Evolutionary conservation across 2,329 filamentous ascomycete genomes (phyloP).

Genomic region (Apiospora kogelbergensis): DNA sequence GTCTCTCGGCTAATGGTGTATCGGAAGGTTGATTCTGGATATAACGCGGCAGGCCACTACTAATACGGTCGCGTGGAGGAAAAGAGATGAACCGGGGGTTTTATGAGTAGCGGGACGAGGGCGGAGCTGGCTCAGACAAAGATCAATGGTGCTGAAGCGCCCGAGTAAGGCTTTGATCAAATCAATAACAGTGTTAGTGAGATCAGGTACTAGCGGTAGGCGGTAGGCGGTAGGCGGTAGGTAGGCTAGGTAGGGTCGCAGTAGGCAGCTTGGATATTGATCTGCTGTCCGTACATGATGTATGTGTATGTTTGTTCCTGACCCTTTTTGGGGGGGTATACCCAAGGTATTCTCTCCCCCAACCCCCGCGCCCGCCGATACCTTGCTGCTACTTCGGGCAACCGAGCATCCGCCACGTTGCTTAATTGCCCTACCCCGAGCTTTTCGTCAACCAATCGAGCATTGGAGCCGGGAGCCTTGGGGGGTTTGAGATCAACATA

Average conservation of each 20-base stretch:
- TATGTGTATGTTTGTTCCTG: neutral
- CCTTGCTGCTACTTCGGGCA: neutral
- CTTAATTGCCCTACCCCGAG: conserved; percentile 4
- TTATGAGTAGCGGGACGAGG: neutral
- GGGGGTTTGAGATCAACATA: neutral
- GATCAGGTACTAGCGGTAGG: neutral
- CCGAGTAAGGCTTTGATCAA: neutral
- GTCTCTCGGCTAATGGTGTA: neutral
- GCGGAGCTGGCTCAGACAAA: neutral
- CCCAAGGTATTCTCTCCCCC: neutral
- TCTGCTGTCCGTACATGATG: neutral
- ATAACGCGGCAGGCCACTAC: neutral
- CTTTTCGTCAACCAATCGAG: neutral
- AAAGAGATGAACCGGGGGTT: neutral
- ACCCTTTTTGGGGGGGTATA: neutral
- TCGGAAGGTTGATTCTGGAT: neutral
- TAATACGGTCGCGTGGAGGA: neutral
- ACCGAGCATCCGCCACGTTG: conserved; percentile 4
- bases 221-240: neutral
- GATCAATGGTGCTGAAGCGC: neutral
- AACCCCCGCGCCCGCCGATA: neutral
- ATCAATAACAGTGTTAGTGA: neutral
- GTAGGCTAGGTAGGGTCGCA: too few relatives aligned
- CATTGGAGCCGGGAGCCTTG: neutral
- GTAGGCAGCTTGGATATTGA: neutral